A percentile compares a stretch with the other conserved stretches of the same genome.
phyloP scores from a whole-genome alignment of 2,329 filamentous ascomycete species.

The Colletotrichum musicola region DNA sequence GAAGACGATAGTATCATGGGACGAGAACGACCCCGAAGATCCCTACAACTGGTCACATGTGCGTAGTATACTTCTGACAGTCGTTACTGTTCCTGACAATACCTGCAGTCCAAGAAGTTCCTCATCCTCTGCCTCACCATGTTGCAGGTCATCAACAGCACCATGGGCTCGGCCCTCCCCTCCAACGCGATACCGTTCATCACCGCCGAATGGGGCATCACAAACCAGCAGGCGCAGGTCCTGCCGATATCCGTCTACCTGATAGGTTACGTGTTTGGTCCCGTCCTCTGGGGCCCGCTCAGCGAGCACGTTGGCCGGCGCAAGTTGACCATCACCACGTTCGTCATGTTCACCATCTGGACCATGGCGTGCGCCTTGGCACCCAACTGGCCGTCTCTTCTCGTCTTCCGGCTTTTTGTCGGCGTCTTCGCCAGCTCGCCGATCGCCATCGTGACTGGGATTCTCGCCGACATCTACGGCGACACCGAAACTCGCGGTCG shows the following conservation, averaged over 20 bases:
- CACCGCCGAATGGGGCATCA: conserved; percentile 67
- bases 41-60: conserved; percentile 65
- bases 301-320: conserved; percentile 74
- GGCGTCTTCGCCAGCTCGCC: conserved; percentile 69
- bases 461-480: conserved; percentile 76
- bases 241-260: conserved; percentile 74
- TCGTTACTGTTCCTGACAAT: neutral
- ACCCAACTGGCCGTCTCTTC: conserved; percentile 64
- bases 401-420: conserved; percentile 67
- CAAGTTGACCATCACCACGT: conserved; percentile 59
- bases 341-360: conserved; percentile 62
- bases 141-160: conserved; percentile 74
- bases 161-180: conserved; percentile 74
- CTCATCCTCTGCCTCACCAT: conserved; percentile 67
- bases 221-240: conserved; percentile 58
- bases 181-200: conserved; percentile 73
- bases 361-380: conserved; percentile 69
- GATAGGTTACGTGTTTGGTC: conserved; percentile 73
- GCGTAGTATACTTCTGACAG: conserved; percentile 24
- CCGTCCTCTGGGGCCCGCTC: conserved; percentile 73
- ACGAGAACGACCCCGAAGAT: conserved; percentile 62
- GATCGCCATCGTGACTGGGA: conserved; percentile 72
- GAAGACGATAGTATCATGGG: conserved; percentile 52
- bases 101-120: conserved; percentile 64
- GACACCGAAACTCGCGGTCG: conserved; percentile 68